Base-by-base conservation (phyloP, 1,139 yeast species). In the Komagataea norvegica region DNA sequence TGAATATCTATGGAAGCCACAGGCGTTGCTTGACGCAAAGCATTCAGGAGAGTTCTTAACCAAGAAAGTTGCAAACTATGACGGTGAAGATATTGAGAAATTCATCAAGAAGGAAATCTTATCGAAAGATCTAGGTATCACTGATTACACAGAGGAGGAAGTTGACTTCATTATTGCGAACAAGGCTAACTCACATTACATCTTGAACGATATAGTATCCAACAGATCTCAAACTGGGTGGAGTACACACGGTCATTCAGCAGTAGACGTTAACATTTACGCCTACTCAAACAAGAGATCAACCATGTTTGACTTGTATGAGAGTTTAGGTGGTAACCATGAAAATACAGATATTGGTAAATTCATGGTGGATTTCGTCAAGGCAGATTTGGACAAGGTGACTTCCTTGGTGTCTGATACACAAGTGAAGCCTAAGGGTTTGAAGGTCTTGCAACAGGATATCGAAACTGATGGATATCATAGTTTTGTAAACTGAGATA, bases 221-320 rank as follows among this genome's bases (percentile, higher is more conserved):
- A 51, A 61, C 10, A 72, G 93, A 44, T 84, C 95, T 0, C 79
- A 79, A 55, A 74, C 85, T 24, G 93, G 94, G 6, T 87, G 94
- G 94, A 69, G 91, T 8, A 85, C 95, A 0, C 88, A 81, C 50
- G 95, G 94, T 19, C 96, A 87, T 57, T 77, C 91, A 16, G 94
- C 93, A 0, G 95, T 86, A 11, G 95, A 87, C 59, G 95, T 87
- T 24, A 85, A 85, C 53, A 79, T 86, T 36, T 87, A 85, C 56
- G 91, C 79, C 0, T 72, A 77, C 52, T 70, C 87, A 15, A 79
- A 79, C 49, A 71, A 70, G 32, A 66, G 66, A 20, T 48, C 57
- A 2, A 65, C 76, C 27, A 60, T 61, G 51, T 42, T 55, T 6
- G 49, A 65, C 42, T 56, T 80, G 24, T 62, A 67, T 42, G 61